Conservation (phyloP, 2,329 filamentous ascomycete genomes). For the Pseudogymnoascus sp. region DNA sequence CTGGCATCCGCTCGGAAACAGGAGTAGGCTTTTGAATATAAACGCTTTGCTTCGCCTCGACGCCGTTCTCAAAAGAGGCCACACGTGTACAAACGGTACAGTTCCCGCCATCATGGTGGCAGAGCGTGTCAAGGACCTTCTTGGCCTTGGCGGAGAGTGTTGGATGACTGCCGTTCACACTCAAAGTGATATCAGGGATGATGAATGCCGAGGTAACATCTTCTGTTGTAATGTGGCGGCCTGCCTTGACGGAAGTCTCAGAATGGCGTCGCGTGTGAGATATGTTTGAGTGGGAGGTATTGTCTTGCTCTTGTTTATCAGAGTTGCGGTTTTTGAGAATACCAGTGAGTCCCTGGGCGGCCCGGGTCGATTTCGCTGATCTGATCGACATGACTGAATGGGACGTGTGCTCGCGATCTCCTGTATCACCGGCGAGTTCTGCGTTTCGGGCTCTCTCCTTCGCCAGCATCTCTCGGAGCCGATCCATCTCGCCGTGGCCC, state of each 20-base stretch:
- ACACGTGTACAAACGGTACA: constrained; percentile 53
- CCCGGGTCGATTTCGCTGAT: neutral
- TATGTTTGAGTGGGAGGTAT: constrained; percentile 7
- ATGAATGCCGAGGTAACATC: constrained; percentile 55
- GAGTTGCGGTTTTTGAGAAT: constrained; percentile 12
- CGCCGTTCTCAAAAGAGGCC: constrained; percentile 34
- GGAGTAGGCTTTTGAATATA: constrained; percentile 58
- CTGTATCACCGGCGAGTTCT: neutral
- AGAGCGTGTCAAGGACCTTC: constrained; percentile 46
- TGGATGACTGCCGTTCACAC: constrained; percentile 34
- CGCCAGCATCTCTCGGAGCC: constrained; percentile 11
- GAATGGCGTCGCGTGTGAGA: constrained; percentile 21
- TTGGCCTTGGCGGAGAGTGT: constrained; percentile 46
- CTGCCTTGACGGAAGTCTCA: constrained; percentile 27
- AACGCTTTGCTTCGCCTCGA: constrained; percentile 44
- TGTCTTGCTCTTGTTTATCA: neutral
- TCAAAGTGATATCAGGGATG: constrained; percentile 50
- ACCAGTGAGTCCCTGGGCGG: neutral
- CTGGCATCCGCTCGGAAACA: constrained; percentile 53
- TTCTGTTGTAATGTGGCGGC: constrained; percentile 33
- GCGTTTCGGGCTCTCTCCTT: constrained; percentile 10
- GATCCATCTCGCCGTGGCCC: constrained; percentile 13
- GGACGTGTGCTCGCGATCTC: neutral
- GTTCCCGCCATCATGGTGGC: constrained; percentile 48
- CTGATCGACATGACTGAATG: neutral